Evolutionary conservation across 768 basidiomycete genomes (phyloP).

Genomic region (Galerina sulciceps): DNA sequence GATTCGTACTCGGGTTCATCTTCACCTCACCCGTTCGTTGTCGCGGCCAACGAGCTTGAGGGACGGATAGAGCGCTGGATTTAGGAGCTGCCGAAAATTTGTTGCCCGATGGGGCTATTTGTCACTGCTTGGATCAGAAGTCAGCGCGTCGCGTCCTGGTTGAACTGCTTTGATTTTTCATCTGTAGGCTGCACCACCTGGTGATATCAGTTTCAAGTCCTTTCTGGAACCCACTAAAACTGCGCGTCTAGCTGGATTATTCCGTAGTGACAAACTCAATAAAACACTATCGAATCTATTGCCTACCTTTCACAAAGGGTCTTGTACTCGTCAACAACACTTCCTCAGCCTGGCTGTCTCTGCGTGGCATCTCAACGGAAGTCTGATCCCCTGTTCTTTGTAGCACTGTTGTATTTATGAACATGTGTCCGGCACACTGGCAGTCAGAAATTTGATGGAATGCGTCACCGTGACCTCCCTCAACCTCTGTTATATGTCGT

Average conservation of each 20-base stretch:
- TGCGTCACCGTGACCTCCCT: too few relatives aligned
- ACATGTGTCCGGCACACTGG: too few relatives aligned
- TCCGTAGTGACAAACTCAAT: too few relatives aligned
- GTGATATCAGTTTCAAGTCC: too few relatives aligned
- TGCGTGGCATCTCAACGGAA: conserved; percentile 4
- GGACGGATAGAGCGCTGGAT: conserved; percentile 4
- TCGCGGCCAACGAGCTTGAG: conserved; percentile 15
- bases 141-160: neutral
- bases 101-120: neutral
- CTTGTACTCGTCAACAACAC: neutral
- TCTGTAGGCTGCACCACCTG: too few relatives aligned
- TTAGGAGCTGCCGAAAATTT: conserved; percentile 22
- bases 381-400: conserved; percentile 1
- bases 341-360: neutral
- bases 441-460: too few relatives aligned
- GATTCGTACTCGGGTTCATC: conserved; percentile 34
- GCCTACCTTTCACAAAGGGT: too few relatives aligned
- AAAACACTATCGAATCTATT: too few relatives aligned
- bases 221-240: too few relatives aligned
- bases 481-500: too few relatives aligned
- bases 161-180: neutral
- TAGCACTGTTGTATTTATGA: neutral
- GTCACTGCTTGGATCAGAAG: neutral
- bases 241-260: too few relatives aligned
- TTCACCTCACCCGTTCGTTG: conserved; percentile 13